Evolutionary conservation across 208 protist species (phyloP), one percentile per base, ranked within the genome.

Genomic region (Acanthamoeba comandoni): DNA sequence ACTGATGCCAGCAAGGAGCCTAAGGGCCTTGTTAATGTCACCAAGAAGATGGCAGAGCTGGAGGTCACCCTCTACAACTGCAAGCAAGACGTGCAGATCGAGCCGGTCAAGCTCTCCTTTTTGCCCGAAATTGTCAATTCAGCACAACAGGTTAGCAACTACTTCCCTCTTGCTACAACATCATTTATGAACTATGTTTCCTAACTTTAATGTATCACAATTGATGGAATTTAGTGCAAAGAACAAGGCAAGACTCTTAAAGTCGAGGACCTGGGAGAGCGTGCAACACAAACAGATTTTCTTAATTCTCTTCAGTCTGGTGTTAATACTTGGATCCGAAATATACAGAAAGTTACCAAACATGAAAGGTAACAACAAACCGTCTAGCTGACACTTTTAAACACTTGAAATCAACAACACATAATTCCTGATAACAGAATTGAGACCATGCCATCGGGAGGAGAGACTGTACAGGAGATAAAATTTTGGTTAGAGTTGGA

Each of bases 401-500:
- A 55, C 29, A 55, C 29, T 17, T 2, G 8, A 24, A 1, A 1
- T 3, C 17, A 48, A 13, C 26, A 19, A 15, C n/a, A 31, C 62
- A 4, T 12, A 17, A n/a, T 19, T n/a, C n/a, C n/a, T n/a, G n/a
- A 51, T 80, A 5, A n/a, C 79, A 88, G 69, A 55, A 91, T 80
- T 17, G 67, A 93, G 35, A 73, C 49, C 19, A 77, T 93, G 71
- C 70, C 43, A 15, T 17, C 52, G 19, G n/a, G 7, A 19, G 57
- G 48, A 43, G 60, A 80, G 35, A 80, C 92, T 24, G 9, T 91
- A 29, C 91, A 95, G 79, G 95, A 97, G 73, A 93, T 97, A 39
- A 92, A 93, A n/a, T 96, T 97, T 70, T 97, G 96, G 96, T 19
- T 89, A 12, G 92, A 95, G 43, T 52, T 97, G 2, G 92, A 96